Base-by-base conservation (phyloP, 2,329 filamentous ascomycete genomes). In the Cladophialophora chaetospira region DNA sequence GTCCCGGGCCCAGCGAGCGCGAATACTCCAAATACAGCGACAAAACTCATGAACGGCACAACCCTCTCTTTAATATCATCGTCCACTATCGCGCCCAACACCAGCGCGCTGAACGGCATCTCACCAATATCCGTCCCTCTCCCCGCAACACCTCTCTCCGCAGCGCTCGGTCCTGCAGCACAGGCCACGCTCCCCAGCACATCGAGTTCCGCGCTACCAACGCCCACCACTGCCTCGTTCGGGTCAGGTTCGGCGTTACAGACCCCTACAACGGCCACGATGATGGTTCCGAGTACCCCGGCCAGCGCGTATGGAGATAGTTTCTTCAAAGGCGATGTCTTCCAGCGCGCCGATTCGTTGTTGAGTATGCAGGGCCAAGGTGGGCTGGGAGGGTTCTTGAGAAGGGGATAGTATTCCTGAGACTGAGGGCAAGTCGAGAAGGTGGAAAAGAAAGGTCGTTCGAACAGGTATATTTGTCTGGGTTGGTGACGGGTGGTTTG, bases 101-200 rank as follows among this genome's bases (percentile, higher is more conserved):
- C 26, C 19, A n/a, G 43, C 48, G 29, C 42, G 5, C 25, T 57
- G 31, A 60, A 58, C 28, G 55, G 57, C 10, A 36, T 49, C 17
- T 58, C 66, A 60, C 60, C 72, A 63, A 19, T 73, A 69, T 47
- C 80, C 77, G 10, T 81, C 8, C 78, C 82, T 9, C 75, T 91
- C 33, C 91, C 92, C 6, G 91, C 94, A 67, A 97, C 92, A 1
- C 92, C 93, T 5, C 82, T 96, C 60, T 94, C 89, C 66, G 92
- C 91, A 13, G 92, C 92, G 1, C 79, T 97, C 4, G 93, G 92
- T 0, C 91, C 92, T 4, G 92, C 92, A 17, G 89, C 91, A 53
- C 91, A 96, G 72, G 91, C 92, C 1, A 97, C 91, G 0, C 87
- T 96, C 9, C 88, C 90, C 3, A 89, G 82, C 2, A 38, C 43